phyloP scores from a whole-genome alignment of 768 basidiomycete species.

The Trametes cingulata region DNA sequence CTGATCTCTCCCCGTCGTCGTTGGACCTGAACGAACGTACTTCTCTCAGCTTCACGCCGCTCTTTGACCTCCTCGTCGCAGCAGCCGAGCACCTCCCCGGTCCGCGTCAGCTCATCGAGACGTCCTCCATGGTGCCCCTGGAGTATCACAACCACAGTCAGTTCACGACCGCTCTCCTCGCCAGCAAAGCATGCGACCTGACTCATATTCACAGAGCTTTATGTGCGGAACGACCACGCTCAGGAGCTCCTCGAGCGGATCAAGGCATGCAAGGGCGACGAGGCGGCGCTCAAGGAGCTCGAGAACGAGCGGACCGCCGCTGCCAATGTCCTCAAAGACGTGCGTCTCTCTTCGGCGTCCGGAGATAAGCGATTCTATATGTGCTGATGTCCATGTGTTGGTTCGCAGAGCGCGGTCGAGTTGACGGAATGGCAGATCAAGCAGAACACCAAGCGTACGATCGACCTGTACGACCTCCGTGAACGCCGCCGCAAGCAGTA shows the following conservation, averaged over 20 bases:
- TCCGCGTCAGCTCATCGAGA: neutral
- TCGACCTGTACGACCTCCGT: constrained; percentile 6
- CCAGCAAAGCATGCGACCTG: too few species aligned
- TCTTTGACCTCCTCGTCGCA: constrained; percentile 1
- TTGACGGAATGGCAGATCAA: constrained; percentile 4
- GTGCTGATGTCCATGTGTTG: too few species aligned
- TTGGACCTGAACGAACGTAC: neutral
- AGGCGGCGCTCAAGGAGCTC: neutral
- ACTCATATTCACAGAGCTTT: neutral
- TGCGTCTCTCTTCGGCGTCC: neutral
- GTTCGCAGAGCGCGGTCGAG: neutral
- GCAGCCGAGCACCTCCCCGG: neutral
- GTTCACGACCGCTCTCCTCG: neutral
- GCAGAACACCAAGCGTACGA: neutral
- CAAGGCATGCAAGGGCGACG: neutral
- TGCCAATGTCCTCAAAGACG: neutral
- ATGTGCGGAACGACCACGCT: neutral
- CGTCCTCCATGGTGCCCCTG: constrained; percentile 11
- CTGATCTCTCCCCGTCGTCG: too few species aligned
- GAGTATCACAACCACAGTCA: constrained; percentile 3
- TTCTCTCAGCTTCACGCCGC: neutral
- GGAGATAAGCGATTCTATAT: neutral
- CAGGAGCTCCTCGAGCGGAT: neutral
- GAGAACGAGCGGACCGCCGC: neutral
- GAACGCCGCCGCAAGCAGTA: constrained; percentile 3